Evolutionary conservation across 305 asterid species (phyloP).

Genomic region (Fraxinus velutina): DNA sequence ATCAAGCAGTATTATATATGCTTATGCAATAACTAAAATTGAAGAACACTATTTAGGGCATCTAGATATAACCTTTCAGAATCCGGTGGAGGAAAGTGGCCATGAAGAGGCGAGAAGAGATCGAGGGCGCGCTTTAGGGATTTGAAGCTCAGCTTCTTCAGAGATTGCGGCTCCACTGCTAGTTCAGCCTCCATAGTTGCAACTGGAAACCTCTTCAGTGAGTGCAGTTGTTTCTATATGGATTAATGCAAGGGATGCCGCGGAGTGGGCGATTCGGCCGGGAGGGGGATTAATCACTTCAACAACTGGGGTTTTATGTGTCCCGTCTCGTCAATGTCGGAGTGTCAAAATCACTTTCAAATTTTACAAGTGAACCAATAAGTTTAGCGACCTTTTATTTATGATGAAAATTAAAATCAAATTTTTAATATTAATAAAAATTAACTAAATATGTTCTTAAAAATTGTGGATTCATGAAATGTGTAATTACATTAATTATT

Average conservation of each 20-base stretch:
- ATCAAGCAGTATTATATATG: background rate
- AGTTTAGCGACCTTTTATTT: too few relatives aligned
- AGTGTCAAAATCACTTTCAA: too few relatives aligned
- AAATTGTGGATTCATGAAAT: too few relatives aligned
- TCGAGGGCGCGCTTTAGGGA: conserved; percentile 86
- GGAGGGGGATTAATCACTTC: background rate
- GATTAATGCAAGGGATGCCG: too few relatives aligned
- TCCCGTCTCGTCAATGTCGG: background rate
- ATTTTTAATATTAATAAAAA: too few relatives aligned
- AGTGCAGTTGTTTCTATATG: background rate
- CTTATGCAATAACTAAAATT: background rate
- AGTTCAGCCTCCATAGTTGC: conserved; percentile 64
- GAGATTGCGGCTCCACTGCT: conserved; percentile 87
- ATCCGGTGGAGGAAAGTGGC: conserved; percentile 72
- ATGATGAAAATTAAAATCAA: too few relatives aligned
- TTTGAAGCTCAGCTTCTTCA: conserved; percentile 82
- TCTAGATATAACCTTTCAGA: conserved; percentile 51
- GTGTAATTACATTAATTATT: too few relatives aligned
- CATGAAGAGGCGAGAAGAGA: conserved; percentile 78
- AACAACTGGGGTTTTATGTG: background rate
- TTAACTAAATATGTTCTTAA: too few relatives aligned
- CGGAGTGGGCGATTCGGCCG: background rate
- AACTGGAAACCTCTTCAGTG: conserved; percentile 36
- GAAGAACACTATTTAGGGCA: background rate
- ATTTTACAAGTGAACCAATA: too few relatives aligned